Evolutionary conservation across 805 yeast species (phyloP), one percentile per base, ranked within the genome.

Genomic region (Brettanomyces nanus): DNA sequence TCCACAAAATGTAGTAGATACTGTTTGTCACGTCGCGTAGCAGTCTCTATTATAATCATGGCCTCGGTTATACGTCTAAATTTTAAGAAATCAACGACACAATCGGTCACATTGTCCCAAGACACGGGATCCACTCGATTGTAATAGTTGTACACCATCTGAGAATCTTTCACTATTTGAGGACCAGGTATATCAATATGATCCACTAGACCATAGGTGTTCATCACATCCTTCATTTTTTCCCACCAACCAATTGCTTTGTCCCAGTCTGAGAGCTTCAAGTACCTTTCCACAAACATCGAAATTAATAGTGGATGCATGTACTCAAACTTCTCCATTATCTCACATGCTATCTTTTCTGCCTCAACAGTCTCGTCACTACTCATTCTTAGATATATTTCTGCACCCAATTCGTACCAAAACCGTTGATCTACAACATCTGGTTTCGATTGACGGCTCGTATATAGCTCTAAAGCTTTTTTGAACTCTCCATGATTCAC

Each of bases 361-460:
- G 74, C 73, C n/a, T 48, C 46, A 4, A 65, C 38, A 21, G 34
- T 21, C 13, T 36, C 39, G 17, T 32, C 33, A 23, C 60, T 50
- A 13, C 54, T 55, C n/a, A 51, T 46, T 6, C 58, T 52, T 25
- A 73, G 43, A 33, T 63, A 57, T 5, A 69, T 56, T 40, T 58
- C 59, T 39, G 66, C 54, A n/a, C 77, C 73, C 19, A 67, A 40
- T 36, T 73, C 79, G 41, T 58, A 55, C 80, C 80, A 74, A 63
- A 75, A 74, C 38, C 75, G 51, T 41, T 70, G 65, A 22, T 44
- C 49, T 27, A 40, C 37, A 6, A 58, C 63, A 39, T 66, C 63
- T 1, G 43, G 42, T 5, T 64, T 64, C 2, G 43, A 51, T 33
- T 54, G 49, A 38, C 66, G 54, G 1, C 65, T 49, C 14, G 51